Evolutionary conservation across 1,284 basidiomycete genomes (phyloP), one percentile per base, ranked within the genome.

Genomic region (Sporisorium graminicola): DNA sequence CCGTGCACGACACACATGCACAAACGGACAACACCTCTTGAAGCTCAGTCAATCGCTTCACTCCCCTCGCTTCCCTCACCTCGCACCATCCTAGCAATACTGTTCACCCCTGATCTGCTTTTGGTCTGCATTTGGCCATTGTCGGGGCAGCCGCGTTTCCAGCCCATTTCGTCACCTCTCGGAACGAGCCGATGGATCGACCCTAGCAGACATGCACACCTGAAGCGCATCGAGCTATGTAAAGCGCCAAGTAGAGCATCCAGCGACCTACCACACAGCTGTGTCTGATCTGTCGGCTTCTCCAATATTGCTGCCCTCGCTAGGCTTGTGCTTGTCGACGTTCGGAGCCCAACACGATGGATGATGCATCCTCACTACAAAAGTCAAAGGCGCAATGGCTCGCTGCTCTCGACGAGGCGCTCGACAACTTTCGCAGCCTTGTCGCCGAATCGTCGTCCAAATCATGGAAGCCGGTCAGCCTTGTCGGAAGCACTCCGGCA

Each of bases 351-450:
- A 22, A 42, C 64, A 67, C 24, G 7, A 74, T 74, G 71, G 71
- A 74, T 40, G 62, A 65, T 27, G 66, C 60, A 40, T 64, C 59
- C 7, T 72, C 73, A 0, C 42, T 75, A 4, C 73, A 70, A 53
- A 76, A 73, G 40, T 60, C 76, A 14, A 76, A 75, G 27, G 69
- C 76, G 40, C 74, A 74, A 44, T 82, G 81, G 81, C 54, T 77
- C 29, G 52, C 63, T n/a, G 68, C 79, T 47, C 69, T 82, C 14
- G 61, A 78, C 33, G 59, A 66, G n/a, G 77, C 81, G 3, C 51
- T 78, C 43, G 74, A 72, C 22, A 58, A 59, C 22, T 76, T 82
- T 42, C 66, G 65, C 37, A 64, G 18, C 42, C 71, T 82, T n/a
- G 70, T 79, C 33, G 64, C 72, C 10, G 65, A 82, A 26, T 73